Evolutionary conservation across 2,329 filamentous ascomycete genomes (phyloP), one percentile per base, ranked within the genome.

Genomic region (Ceratocystis colombiana): DNA sequence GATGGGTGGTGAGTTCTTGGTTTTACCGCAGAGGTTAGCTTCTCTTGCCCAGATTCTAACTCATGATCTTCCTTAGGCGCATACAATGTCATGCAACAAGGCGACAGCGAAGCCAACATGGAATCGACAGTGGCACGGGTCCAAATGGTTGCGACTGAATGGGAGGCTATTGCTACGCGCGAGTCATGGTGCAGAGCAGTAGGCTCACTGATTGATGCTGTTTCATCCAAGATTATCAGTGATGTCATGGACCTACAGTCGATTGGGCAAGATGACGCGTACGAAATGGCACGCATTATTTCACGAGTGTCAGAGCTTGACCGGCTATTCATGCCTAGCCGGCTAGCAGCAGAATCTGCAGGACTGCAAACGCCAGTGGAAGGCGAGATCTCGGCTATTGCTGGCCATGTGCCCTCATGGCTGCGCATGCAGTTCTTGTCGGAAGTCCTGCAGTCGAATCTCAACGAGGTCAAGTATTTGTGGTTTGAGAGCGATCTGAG

Each of bases 401-500:
- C 82, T 2, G 82, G 86, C 71, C 86, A 85, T 69, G 83, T 83
- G 3, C 77, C 79, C 2, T 79, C 78, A 62, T 88, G 85, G 85
- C 76, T 87, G 67, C 79, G 84, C 62, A 77, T 88, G 68, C 84
- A 86, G 73, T 87, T 83, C 70, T 76, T 88, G 20, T 81, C 81
- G 69, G 82, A 87, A 72, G 80, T 87, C 33, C 76, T 88, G 69
- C 84, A 88, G 75, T 86, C 84, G 70, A 86, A 87, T 71, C 76
- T 87, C 64, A 81, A 81, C 69, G 85, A 87, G 69, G 81, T 88
- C 66, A 79, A 78, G 67, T 86, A 78, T 69, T 73, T 88, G 46
- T 88, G 85, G 85, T 79, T 82, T 71, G 84, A 88, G 69, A 84
- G 84, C 73, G 84, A 87, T 72, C 75, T 88, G 53, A 85, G 84